These are phyloP conservation scores for Chimonanthus praecox DNA, from an alignment of 164 flowering plant species.

Conservation along the genomic window DNA sequence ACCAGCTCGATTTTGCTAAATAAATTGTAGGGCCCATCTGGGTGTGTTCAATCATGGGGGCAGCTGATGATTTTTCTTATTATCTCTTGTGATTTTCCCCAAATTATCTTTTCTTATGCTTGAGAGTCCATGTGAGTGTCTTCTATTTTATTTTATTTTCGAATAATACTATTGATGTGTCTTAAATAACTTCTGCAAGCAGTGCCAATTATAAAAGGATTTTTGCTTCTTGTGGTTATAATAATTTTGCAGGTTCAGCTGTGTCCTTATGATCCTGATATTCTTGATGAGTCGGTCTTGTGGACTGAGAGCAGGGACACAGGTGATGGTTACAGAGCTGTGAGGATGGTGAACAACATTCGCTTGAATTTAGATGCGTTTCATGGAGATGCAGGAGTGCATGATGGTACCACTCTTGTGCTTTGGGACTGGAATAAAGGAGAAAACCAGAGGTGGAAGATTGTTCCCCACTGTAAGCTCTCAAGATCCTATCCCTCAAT, in stretches of 20 bases:
- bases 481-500: not conserved
- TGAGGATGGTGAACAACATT: conserved; percentile 67
- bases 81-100: not conserved
- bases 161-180: not conserved
- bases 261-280: conserved; percentile 40
- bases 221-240: not conserved
- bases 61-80: too few relatives aligned
- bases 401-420: conserved; percentile 53
- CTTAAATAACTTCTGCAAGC: not conserved
- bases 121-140: not conserved
- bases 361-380: conserved; percentile 59
- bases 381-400: conserved; percentile 71
- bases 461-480: conserved; percentile 50
- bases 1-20: too few relatives aligned
- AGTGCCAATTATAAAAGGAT: not conserved
- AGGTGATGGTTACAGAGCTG: conserved; percentile 43
- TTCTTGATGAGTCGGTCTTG: conserved; percentile 49
- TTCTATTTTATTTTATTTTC: too few relatives aligned
- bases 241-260: conserved; percentile 47
- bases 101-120: not conserved
- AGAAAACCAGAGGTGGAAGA: conserved; percentile 72
- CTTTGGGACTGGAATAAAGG: conserved; percentile 63
- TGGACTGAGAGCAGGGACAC: conserved; percentile 62
- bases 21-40: too few relatives aligned
- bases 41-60: too few relatives aligned